A percentile compares a stretch with the other conserved stretches of the same genome.
Evolutionary conservation across 202 grass and related monocot species (phyloP).

Genomic region (Setaria italica): DNA sequence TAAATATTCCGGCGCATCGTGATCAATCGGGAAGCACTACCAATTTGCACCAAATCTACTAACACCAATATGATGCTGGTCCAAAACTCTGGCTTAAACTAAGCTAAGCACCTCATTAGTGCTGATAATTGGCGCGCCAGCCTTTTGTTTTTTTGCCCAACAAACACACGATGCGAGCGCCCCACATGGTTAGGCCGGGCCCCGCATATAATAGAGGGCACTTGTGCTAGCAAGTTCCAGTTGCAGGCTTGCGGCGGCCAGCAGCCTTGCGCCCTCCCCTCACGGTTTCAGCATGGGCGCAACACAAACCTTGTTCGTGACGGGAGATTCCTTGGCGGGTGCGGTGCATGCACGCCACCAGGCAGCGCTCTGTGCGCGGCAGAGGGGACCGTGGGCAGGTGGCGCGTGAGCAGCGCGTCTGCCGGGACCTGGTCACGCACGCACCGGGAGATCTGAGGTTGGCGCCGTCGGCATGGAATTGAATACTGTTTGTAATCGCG

Average conservation of each 20-base stretch:
- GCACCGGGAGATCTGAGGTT: neutral
- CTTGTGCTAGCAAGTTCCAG: neutral
- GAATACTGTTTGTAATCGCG: neutral
- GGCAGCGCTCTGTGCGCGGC: neutral
- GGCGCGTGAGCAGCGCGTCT: neutral
- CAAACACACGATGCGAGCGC: neutral
- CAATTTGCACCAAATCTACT: neutral
- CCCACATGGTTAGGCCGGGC: neutral
- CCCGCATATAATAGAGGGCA: neutral
- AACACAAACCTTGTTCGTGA: neutral
- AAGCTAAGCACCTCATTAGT: neutral
- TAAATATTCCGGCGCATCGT: neutral
- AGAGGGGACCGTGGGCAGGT: neutral
- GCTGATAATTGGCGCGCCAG: constrained; percentile 17
- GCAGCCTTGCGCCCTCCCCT: neutral
- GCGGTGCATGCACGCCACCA: constrained; percentile 12
- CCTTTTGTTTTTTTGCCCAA: neutral
- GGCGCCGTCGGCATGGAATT: neutral
- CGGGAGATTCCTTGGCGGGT: neutral
- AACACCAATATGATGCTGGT: neutral
- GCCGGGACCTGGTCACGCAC: neutral
- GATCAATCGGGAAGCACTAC: neutral
- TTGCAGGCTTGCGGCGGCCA: neutral
- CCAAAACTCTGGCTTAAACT: neutral
- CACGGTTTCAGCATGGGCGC: neutral